A percentile compares a stretch with the other conserved stretches of the same genome.
These are phyloP conservation scores for Juglanconis juglandina DNA, from an alignment of 2,329 filamentous ascomycete species.

Conservation along the genomic window DNA sequence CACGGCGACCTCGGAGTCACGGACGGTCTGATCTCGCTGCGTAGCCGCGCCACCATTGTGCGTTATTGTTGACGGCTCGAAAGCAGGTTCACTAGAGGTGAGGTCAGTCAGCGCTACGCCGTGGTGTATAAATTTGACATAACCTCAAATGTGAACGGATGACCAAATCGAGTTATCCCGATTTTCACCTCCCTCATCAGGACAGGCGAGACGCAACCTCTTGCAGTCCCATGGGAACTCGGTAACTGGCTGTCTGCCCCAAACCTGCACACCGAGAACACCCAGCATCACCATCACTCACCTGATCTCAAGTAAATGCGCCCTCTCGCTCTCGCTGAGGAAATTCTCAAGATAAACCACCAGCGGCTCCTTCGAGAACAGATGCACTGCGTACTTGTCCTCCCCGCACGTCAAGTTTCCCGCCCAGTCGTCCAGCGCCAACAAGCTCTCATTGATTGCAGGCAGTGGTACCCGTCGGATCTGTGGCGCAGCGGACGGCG, in stretches of 20 bases:
- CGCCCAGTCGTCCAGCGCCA: slow-evolving; percentile 41
- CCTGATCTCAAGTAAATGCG: slow-evolving; percentile 50
- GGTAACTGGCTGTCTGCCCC: not conserved
- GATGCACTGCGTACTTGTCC: slow-evolving; percentile 39
- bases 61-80: slow-evolving; percentile 49
- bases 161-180: not conserved
- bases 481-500: slow-evolving; percentile 20
- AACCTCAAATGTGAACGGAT: not conserved
- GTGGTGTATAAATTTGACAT: not conserved
- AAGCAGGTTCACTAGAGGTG: slow-evolving; percentile 40
- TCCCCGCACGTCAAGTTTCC: slow-evolving; percentile 34
- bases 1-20: slow-evolving; percentile 51
- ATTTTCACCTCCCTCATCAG: not conserved
- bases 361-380: slow-evolving; percentile 47
- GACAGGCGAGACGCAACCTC: not conserved
- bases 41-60: slow-evolving; percentile 40
- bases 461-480: slow-evolving; percentile 41
- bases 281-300: slow-evolving; percentile 24
- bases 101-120: not conserved
- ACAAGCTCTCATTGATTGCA: slow-evolving; percentile 46
- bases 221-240: not conserved
- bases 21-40: slow-evolving; percentile 40
- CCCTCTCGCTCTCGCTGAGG: slow-evolving; percentile 40
- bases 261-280: not conserved
- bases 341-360: slow-evolving; percentile 54